Evolutionary conservation across 1,284 basidiomycete genomes (phyloP).

Genomic region (Irpex rosettiformis): DNA sequence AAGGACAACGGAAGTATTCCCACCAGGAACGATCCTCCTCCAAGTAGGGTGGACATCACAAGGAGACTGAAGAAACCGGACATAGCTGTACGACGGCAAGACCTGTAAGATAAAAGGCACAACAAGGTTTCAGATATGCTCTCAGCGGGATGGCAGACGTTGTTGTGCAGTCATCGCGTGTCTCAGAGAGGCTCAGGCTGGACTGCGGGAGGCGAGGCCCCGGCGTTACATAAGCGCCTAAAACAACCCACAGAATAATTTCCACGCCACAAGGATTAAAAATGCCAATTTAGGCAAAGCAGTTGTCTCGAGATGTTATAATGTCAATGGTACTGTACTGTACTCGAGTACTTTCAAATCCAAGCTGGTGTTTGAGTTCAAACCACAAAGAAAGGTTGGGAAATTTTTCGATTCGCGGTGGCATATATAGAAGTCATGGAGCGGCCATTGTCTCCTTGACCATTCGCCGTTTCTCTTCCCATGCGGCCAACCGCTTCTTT

Average conservation of each 20-base stretch:
- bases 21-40: constrained; percentile 64
- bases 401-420: no score
- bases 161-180: not conserved
- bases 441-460: not conserved
- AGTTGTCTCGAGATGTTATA: no score
- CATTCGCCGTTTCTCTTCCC: constrained; percentile 10
- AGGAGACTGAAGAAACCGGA: constrained; percentile 23
- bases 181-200: no score
- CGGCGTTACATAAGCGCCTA: not conserved
- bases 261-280: constrained; percentile 1
- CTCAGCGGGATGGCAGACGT: not conserved
- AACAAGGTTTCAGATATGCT: no score
- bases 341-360: no score
- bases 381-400: no score
- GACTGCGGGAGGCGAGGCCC: not conserved
- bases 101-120: no score
- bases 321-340: no score
- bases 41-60: constrained; percentile 59
- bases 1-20: constrained; percentile 77
- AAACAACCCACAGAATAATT: not conserved
- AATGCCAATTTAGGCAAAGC: not conserved
- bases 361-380: no score
- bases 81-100: no score
- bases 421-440: not conserved
- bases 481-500: constrained; percentile 26